These are phyloP conservation scores for Capronia coronata DNA, from an alignment of 2,329 filamentous ascomycete species.

Conservation along the genomic window DNA sequence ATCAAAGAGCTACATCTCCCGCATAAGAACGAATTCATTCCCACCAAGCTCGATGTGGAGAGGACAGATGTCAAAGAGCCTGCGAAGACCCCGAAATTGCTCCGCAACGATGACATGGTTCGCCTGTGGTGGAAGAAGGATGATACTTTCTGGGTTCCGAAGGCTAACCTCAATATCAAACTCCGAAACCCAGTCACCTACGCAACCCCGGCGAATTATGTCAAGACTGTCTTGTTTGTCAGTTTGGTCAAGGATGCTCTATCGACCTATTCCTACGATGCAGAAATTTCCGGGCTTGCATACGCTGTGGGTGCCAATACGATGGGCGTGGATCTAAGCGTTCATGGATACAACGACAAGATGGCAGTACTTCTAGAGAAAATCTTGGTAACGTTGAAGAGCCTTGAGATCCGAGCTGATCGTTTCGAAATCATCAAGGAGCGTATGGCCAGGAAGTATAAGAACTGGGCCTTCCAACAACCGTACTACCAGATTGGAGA, in stretches of 20 bases:
- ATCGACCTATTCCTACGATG: conserved; percentile 91
- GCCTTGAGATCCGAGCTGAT: conserved; percentile 76
- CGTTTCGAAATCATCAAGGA: conserved; percentile 91
- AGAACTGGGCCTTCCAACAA: conserved; percentile 81
- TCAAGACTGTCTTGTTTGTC: conserved; percentile 73
- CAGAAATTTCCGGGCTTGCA: conserved; percentile 80
- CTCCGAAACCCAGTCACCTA: conserved; percentile 73
- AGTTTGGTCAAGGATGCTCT: conserved; percentile 83
- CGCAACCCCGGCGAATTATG: conserved; percentile 67
- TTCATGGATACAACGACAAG: conserved; percentile 95
- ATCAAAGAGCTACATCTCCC: conserved; percentile 73
- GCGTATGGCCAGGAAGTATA: conserved; percentile 65
- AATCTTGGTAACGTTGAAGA: conserved; percentile 73
- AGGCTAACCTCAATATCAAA: conserved; percentile 77
- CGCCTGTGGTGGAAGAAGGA: conserved; percentile 98
- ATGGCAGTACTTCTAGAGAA: conserved; percentile 84
- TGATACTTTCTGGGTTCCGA: conserved; percentile 96
- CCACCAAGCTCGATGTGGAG: conserved; percentile 85
- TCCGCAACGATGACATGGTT: conserved; percentile 73
- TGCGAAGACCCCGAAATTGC: conserved; percentile 65
- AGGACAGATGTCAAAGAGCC: conserved; percentile 82
- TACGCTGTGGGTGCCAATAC: conserved; percentile 71
- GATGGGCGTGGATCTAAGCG: conserved; percentile 67
- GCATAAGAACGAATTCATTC: conserved; percentile 92
- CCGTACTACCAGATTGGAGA: conserved; percentile 84